Base-by-base conservation (phyloP, 371 early-diverging fungal species). In the Mortierella polycephala region DNA sequence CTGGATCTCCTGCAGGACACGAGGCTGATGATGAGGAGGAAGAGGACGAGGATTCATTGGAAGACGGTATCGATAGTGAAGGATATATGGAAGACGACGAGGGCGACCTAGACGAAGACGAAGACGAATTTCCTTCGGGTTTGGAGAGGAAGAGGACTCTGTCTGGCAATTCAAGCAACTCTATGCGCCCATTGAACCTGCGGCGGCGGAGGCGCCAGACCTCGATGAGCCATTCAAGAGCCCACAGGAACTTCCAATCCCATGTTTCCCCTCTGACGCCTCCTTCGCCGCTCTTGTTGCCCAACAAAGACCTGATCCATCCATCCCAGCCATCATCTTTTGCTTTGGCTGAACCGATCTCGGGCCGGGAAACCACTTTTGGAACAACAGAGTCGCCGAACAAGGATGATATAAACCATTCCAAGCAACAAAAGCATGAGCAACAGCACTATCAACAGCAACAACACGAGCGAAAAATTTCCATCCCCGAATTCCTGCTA, bases 11-110 rank as follows among this genome's bases (percentile, higher is more conserved):
- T n/a, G 49, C 50, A 21, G 71, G 67, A 21, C 63, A 75, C n/a
- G 75, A 70, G 20, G 75, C 70, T 5, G 71, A 66, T 21, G 67
- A 70, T 51, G 75, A 70, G 13, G 71, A 62, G 9, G 67, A 60
- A 6, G 69, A 64, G 16, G 62, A 60, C 5, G 57, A 60, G 11
- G 53, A 60, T 5, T 49, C 61, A 7, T 56, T 40, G 12, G 74
- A 54, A 30, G 30, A 30, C 30, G 30, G 1, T 30, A 30, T 30
- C 30, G 30, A 30, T 41, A 74, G 74, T 18, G 69, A 68, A 18
- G 69, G 73, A 1, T 67, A 62, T 20, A 16, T 62, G 52, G 76
- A 71, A 30, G 76, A 71, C 20, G 71, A 71, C n/a, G 76, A 75
- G 18, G 59, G 60, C 5, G 63, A 62, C 14, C 44, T 45, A 10